Evolutionary conservation across 1,284 basidiomycete species (phyloP), one percentile per base, ranked within the genome.

Genomic region (Boletellus sp.): DNA sequence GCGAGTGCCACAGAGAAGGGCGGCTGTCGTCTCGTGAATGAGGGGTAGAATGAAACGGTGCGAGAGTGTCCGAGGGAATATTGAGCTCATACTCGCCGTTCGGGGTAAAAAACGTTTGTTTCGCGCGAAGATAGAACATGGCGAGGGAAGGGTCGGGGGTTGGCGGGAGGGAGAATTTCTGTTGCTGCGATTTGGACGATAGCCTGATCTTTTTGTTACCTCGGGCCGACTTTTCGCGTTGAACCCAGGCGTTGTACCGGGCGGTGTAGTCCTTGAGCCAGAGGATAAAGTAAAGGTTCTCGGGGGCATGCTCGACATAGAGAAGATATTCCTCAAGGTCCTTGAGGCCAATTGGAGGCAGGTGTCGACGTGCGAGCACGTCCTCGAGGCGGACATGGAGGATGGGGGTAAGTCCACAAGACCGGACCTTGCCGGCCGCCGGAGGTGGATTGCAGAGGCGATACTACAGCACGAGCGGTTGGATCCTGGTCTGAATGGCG

Each of bases 311-410:
- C 60, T 89, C 87, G 45, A 86, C 84, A 66, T 85, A 88, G 33
- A 89, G 72, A 44, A 90, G 71, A 78, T 87, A 89, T 67, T 90
- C 87, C 70, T 89, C 86, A 53, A 89, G 82, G 66, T 89, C 87
- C 66, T 89, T 89, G 58, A 89, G 74, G 72, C 82, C 85, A 10
- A 89, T 77, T 4, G 86, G 86, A 0, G 86, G 86, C 0, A 89
- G 73, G 63, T 88, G 86, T 54, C 82, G 83, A 55, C 84, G 76
- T 47, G 83, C 76, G 49, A 89, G 74, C 6, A 89, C 78, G 62
- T 89, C 86, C 42, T 87, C 82, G 40, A 89, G 75, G 26, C 74
- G 74, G 56, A 89, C 77, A 52, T 80, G 71, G 60, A 83, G 74
- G 30, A 83, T 65, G 10, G 82, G 83, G 0, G 80, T 82, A 28